Base-by-base conservation (phyloP, 345 rosid species). In the Moricandia moricandioides region DNA sequence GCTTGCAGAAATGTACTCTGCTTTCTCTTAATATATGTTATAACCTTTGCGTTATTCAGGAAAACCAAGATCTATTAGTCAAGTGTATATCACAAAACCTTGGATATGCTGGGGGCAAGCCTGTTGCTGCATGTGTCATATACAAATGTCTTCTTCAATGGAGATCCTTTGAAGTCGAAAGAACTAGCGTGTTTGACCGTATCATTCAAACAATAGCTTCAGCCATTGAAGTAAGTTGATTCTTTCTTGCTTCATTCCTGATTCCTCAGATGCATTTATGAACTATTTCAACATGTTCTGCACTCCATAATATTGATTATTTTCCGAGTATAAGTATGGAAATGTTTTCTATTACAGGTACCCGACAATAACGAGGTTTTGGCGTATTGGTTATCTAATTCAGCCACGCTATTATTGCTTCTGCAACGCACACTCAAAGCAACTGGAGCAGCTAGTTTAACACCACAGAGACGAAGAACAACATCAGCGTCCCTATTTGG, bases 401-500 rank as follows among this genome's bases (percentile, higher is more conserved):
- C 99, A 78, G 89, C 98, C 65, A 92, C 98, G 7, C 77, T 95
- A 78, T 79, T 92, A 76, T 79, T 86, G 69, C 86, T 95, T 72
- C 91, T 95, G 51, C 99, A 95, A 88, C 97, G 91, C 79, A 92
- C 98, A 4, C 92, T 92, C 45, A 95, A 95, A 85, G 99, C 98
- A 54, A 89, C 86, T 80, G 99, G 98, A 74, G 98, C 99, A 62
- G 99, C 98, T 64, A 95, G 89, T 85, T 82, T 92, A 82, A 90
- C 99, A 45, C 99, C 99, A 11, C 99, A 95, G 79, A 83, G 99
- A 58, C 89, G 99, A 69, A 87, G 99, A 81, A 84, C 97, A 61
- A 10, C 97, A 57, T 92, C 98, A 61, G 84, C 94, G 40, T 90
- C 99, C 75, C 90, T 95, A 49, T 92, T 95, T 80, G 97, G 98